Evolutionary conservation across 2,329 filamentous ascomycete species (phyloP).

Genomic region (Clarireedia sp.): DNA sequence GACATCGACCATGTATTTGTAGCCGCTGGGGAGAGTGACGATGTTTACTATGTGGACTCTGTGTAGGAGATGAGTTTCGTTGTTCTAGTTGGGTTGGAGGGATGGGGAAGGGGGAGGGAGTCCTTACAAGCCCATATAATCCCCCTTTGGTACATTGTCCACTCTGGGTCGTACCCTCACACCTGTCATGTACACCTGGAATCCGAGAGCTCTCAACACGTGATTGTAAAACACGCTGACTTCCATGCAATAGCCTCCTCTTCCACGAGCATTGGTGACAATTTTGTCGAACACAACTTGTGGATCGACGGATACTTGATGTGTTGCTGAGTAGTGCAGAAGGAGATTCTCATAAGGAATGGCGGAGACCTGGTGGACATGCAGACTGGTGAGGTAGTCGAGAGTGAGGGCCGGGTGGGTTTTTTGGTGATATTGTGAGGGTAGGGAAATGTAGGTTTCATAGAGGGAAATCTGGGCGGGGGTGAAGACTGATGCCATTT

Average conservation of each 20-base stretch:
- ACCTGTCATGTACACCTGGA: constrained; percentile 46
- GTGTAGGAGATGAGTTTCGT: not conserved
- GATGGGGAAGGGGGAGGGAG: too few species aligned
- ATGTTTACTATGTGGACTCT: constrained; percentile 55
- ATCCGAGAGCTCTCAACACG: constrained; percentile 44
- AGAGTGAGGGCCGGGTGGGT: constrained; percentile 15
- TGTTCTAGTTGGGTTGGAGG: not conserved
- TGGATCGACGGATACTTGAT: constrained; percentile 18
- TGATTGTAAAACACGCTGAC: constrained; percentile 46
- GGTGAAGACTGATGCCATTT: constrained; percentile 17
- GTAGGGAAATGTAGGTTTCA: constrained; percentile 20
- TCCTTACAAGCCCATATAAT: constrained; percentile 25
- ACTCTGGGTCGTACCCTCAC: constrained; percentile 22
- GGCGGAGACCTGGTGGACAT: constrained; percentile 19
- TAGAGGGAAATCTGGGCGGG: constrained; percentile 18
- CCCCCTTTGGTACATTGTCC: constrained; percentile 18
- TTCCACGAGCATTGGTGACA: constrained; percentile 24
- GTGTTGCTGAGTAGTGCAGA: constrained; percentile 22
- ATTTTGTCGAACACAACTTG: constrained; percentile 25
- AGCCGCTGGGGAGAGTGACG: constrained; percentile 41
- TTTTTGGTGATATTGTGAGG: constrained; percentile 10
- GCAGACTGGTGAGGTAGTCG: constrained; percentile 20
- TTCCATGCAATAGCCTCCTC: constrained; percentile 57
- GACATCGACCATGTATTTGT: constrained; percentile 49
- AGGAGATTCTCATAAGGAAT: constrained; percentile 25